Evolutionary conservation across 1,284 basidiomycete species (phyloP).

Genomic region (Ceratobasidium sp.): DNA sequence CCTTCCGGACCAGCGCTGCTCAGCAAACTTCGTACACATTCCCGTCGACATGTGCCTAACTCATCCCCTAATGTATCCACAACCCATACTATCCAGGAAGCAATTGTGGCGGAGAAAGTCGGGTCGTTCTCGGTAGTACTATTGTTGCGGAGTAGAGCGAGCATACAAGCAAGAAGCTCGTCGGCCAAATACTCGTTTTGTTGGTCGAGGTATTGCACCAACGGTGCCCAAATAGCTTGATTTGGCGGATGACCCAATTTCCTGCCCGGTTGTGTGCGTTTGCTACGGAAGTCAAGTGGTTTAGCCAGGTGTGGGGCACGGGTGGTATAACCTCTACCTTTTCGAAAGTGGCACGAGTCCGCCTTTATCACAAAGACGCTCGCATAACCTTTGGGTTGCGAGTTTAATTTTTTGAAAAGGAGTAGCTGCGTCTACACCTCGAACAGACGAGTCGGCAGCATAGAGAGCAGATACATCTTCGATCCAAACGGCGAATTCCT

Average conservation of each 20-base stretch:
- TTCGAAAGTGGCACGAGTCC: slow-evolving; percentile 78
- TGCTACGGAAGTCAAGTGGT: slow-evolving; percentile 56
- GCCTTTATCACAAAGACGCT: slow-evolving; percentile 66
- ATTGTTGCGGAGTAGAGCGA: slow-evolving; percentile 49
- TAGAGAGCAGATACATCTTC: slow-evolving; percentile 67
- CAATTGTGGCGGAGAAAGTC: slow-evolving; percentile 65
- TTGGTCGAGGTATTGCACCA: slow-evolving; percentile 67
- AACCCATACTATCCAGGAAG: slow-evolving; percentile 71
- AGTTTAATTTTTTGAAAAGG: slow-evolving; percentile 55
- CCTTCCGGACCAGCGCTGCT: slow-evolving; percentile 28
- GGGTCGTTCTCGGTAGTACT: slow-evolving; percentile 48
- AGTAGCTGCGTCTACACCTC: slow-evolving; percentile 46
- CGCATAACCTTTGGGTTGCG: slow-evolving; percentile 73
- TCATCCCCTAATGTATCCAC: slow-evolving; percentile 55
- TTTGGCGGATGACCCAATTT: slow-evolving; percentile 61
- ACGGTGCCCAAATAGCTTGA: slow-evolving; percentile 71
- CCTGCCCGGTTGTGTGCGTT: slow-evolving; percentile 60
- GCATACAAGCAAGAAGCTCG: slow-evolving; percentile 61
- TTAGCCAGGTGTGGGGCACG: not conserved
- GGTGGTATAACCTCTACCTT: slow-evolving; percentile 60
- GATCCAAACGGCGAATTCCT: slow-evolving; percentile 74
- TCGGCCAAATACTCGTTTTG: slow-evolving; percentile 63
- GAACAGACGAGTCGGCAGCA: slow-evolving; percentile 51
- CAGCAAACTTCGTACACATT: slow-evolving; percentile 29
- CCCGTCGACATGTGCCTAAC: slow-evolving; percentile 20